Evolutionary conservation across 345 rosid genomes (phyloP), one percentile per base, ranked within the genome.

Genomic region (Populus simonii): DNA sequence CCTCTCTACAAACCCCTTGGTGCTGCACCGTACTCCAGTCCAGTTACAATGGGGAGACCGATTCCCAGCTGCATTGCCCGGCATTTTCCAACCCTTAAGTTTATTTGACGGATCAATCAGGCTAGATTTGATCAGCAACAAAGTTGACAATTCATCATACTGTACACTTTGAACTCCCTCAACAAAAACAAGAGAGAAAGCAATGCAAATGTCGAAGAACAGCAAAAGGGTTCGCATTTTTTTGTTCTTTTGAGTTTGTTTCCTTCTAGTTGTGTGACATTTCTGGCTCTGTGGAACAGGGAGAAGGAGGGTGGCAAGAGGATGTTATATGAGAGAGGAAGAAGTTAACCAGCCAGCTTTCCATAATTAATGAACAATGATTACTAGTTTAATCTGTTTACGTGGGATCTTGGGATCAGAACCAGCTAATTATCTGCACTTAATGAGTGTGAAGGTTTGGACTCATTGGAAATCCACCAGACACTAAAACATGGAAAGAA

Each of bases 401-500:
- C 87, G 89, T 94, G 96, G 87, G 91, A 74, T 87, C 87, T 90
- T 83, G 96, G 91, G 93, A 88, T 87, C 86, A 27, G 74, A 80
- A 85, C 78, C 86, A 86, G 88, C 88, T 88, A 83, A 86, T 86
- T 45, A 79, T 83, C 82, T 70, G 82, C 80, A 76, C 65, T 79
- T 73, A 76, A 75, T 87, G 93, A 85, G 92, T 87, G 92, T 83
- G 81, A 84, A 90, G 87, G 72, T 85, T 90, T 91, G 95, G 89
- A 89, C 82, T 83, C 88, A 85, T 82, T 86, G 82, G 80, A 79
- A 86, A 83, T 85, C 86, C 79, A 39, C 80, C 76, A 86, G 95
- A 90, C 97, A 94, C 68, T 81, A 78, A 84, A 87, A 91, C 94
- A 94, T 94, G 96, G 92, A 80, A 85, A 86, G 93, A 88, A 91